Conservation (phyloP, 495 filamentous ascomycete genomes). For the Rostrohypoxylon terebratum region DNA sequence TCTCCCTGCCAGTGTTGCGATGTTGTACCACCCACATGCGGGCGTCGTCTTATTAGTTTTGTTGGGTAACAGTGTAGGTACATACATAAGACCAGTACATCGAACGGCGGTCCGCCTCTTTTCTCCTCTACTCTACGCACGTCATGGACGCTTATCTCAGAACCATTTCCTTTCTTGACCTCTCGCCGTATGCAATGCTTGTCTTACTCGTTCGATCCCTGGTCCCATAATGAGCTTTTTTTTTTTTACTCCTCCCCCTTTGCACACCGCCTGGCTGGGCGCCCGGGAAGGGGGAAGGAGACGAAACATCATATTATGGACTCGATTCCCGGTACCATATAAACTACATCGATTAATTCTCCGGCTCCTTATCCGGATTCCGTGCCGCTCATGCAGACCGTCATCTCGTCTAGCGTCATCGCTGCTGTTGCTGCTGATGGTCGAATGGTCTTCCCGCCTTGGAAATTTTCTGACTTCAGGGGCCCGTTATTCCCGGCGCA, state of each 20-base stretch:
- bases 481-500: slow-evolving; percentile 39
- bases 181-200: slow-evolving; percentile 41
- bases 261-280: slow-evolving; percentile 39
- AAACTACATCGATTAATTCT: slow-evolving; percentile 27
- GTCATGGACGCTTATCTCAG: slow-evolving; percentile 45
- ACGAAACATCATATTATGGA: slow-evolving; percentile 20
- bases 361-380: slow-evolving; percentile 47
- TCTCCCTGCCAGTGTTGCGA: not conserved
- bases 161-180: slow-evolving; percentile 45
- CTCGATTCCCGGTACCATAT: slow-evolving; percentile 22
- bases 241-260: slow-evolving; percentile 3
- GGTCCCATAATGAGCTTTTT: slow-evolving; percentile 29
- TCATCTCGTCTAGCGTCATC: slow-evolving; percentile 42
- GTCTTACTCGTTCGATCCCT: slow-evolving; percentile 46
- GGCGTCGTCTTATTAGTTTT: slow-evolving; percentile 8
- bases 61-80: slow-evolving; percentile 31
- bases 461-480: slow-evolving; percentile 36
- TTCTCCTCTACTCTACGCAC: slow-evolving; percentile 21
- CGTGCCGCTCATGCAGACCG: slow-evolving; percentile 44
- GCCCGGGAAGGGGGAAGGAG: slow-evolving; percentile 23
- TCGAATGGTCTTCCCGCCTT: slow-evolving; percentile 25
- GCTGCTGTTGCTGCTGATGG: slow-evolving; percentile 30
- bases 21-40: slow-evolving; percentile 15
- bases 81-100: slow-evolving; percentile 27
- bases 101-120: slow-evolving; percentile 3